Percentiles rank a stretch among this genome's conserved stretches.
Conservation (phyloP, 192 early-diverging fungal genomes). For the Podila epicladia region DNA sequence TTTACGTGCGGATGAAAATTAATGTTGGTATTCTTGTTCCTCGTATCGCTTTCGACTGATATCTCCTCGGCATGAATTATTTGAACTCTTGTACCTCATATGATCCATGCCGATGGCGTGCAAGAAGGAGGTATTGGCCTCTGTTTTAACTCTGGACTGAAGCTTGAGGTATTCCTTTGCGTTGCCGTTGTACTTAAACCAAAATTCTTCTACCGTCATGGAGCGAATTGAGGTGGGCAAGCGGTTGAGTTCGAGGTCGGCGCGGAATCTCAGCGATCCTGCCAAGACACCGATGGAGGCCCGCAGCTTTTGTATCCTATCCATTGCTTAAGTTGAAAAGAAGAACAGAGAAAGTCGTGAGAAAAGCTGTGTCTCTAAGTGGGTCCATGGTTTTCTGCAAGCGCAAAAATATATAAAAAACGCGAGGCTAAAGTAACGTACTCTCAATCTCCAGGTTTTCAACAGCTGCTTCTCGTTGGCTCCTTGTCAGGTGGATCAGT, state of each 20-base stretch:
- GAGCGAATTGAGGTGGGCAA: constrained; percentile 27
- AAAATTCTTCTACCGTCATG: constrained; percentile 46
- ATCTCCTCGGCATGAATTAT: too few relatives aligned
- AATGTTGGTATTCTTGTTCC: too few relatives aligned
- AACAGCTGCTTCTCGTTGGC: constrained; percentile 30
- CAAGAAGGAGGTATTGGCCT: constrained; percentile 22
- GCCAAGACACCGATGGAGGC: constrained; percentile 32
- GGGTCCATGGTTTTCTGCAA: background rate
- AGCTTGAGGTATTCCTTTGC: constrained; percentile 38
- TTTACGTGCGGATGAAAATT: background rate
- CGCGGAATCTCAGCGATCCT: constrained; percentile 35
- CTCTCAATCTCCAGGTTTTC: constrained; percentile 50
- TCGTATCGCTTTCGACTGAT: too few relatives aligned
- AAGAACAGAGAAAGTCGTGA: background rate
- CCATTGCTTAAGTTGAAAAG: constrained; percentile 13
- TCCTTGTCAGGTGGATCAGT: constrained; percentile 19
- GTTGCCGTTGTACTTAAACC: constrained; percentile 38
- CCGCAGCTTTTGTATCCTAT: constrained; percentile 37
- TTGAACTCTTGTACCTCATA: constrained; percentile 8
- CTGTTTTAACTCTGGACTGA: constrained; percentile 14
- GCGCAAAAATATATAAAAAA: background rate
- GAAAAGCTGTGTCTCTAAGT: background rate
- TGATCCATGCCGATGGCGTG: constrained; percentile 18
- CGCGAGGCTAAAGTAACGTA: constrained; percentile 2
- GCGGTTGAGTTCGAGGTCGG: constrained; percentile 39